Conservation (phyloP, 768 basidiomycete genomes). For the Kwoniella bestiolae region DNA sequence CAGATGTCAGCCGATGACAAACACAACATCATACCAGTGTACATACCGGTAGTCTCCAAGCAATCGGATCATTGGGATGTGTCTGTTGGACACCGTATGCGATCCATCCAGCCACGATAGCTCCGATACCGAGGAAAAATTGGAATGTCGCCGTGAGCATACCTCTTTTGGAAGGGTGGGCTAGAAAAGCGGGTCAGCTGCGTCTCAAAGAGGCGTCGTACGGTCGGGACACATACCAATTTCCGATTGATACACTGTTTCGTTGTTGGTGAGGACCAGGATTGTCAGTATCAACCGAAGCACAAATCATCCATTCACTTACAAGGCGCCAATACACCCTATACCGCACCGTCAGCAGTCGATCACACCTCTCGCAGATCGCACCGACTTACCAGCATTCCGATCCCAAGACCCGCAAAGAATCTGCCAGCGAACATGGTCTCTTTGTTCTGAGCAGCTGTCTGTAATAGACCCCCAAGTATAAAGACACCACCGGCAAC, state of each 20-base stretch:
- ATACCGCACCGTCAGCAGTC: conserved; percentile 63
- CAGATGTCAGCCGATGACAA: conserved; percentile 65
- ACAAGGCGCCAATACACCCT: conserved; percentile 57
- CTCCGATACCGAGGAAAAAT: conserved; percentile 70
- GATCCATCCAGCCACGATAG: conserved; percentile 81
- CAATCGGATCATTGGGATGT: conserved; percentile 27
- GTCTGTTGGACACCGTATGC: conserved; percentile 70
- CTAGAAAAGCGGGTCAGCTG: conserved; percentile 8
- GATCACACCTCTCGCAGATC: conserved; percentile 69
- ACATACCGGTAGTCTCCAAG: conserved; percentile 31
- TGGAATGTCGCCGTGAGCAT: conserved; percentile 61
- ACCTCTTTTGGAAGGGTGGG: conserved; percentile 68
- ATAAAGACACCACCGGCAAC: conserved; percentile 21
- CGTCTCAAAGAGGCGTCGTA: not conserved
- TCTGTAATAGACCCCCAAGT: conserved; percentile 34
- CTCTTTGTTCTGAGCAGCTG: conserved; percentile 31
- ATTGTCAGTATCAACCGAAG: too few relatives aligned
- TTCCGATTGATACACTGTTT: conserved; percentile 66
- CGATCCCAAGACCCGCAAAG: conserved; percentile 58
- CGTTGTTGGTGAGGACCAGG: conserved; percentile 40
- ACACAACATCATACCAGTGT: not conserved
- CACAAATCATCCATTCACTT: conserved; percentile 37
- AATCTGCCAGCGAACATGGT: conserved; percentile 39
- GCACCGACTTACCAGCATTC: conserved; percentile 46
- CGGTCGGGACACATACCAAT: conserved; percentile 50